Evolutionary conservation across 1,284 basidiomycete species (phyloP).

Genomic region (Pisolithus thermaeus): DNA sequence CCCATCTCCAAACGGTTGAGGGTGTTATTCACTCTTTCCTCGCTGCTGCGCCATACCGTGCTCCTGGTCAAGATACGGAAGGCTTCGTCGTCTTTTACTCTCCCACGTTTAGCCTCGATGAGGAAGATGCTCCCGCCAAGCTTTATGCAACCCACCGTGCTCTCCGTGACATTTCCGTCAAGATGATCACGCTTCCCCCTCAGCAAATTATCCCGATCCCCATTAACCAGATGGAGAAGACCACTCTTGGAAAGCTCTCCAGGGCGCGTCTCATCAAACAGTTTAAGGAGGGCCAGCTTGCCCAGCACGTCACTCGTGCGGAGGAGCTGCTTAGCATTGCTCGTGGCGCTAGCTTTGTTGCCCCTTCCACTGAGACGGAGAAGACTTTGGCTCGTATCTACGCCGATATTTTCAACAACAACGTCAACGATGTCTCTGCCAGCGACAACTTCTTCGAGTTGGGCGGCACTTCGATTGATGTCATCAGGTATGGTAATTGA

Average conservation of each 20-base stretch:
- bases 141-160: conserved; percentile 15
- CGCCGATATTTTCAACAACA: conserved; percentile 8
- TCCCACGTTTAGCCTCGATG: conserved; percentile 19
- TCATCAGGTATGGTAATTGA: conserved; percentile 15
- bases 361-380: conserved; percentile 8
- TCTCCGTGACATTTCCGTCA: conserved; percentile 16
- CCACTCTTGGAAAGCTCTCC: conserved; percentile 12
- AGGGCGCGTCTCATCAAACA: conserved; percentile 7
- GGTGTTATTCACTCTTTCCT: conserved; percentile 35
- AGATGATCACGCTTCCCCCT: conserved; percentile 21
- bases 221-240: conserved; percentile 27
- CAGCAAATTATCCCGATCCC: conserved; percentile 26
- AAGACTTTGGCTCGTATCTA: conserved; percentile 8
- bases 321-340: conserved; percentile 8
- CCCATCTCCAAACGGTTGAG: conserved; percentile 35
- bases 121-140: conserved; percentile 15
- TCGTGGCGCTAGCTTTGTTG: conserved; percentile 8
- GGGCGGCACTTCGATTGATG: conserved; percentile 28
- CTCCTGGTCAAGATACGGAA: conserved; percentile 27
- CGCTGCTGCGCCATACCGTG: conserved; percentile 31
- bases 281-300: conserved; percentile 11
- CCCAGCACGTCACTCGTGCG: conserved; percentile 8
- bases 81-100: conserved; percentile 29
- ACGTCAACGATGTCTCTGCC: conserved; percentile 7
- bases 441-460: conserved; percentile 23